Percentiles rank a stretch among this genome's conserved stretches.
Conservation (phyloP, 257 asterid species). For the Nicotiana noctiflora region DNA sequence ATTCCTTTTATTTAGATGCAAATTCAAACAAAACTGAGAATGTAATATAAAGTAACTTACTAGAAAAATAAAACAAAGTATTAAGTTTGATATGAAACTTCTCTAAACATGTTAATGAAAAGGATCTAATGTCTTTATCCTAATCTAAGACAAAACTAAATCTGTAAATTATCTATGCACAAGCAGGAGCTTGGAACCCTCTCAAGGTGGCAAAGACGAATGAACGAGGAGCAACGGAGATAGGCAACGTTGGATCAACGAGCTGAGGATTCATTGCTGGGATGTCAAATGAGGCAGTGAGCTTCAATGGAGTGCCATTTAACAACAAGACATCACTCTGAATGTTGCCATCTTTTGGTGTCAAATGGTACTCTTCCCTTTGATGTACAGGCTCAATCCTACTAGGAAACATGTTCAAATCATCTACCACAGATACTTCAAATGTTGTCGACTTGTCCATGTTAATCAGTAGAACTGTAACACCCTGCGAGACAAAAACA, state of each 20-base stretch:
- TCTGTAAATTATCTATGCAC: constrained; percentile 29
- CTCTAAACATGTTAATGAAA: background rate
- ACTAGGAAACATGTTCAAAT: constrained; percentile 16
- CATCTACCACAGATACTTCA: constrained; percentile 32
- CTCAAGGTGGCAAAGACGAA: constrained; percentile 46
- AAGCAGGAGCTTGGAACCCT: constrained; percentile 66
- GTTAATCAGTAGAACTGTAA: constrained; percentile 56
- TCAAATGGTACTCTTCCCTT: constrained; percentile 76
- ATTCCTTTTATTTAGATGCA: background rate
- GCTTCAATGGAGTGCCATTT: constrained; percentile 57
- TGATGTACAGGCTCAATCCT: background rate
- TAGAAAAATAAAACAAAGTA: background rate
- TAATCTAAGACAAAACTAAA: background rate
- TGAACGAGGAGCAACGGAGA: constrained; percentile 43
- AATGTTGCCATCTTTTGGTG: constrained; percentile 61
- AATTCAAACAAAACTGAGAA: background rate
- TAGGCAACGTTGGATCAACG: constrained; percentile 36
- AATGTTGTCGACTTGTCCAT: constrained; percentile 60
- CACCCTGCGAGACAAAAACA: constrained; percentile 27
- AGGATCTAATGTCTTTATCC: background rate
- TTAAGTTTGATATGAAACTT: background rate
- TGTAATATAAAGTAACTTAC: background rate
- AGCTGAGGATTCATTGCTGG: constrained; percentile 46
- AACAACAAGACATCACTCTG: constrained; percentile 57
- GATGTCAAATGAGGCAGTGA: constrained; percentile 46